Evolutionary conservation across 176 grass and related monocot genomes (phyloP), one percentile per base, ranked within the genome.

Genomic region (Lolium perenne): DNA sequence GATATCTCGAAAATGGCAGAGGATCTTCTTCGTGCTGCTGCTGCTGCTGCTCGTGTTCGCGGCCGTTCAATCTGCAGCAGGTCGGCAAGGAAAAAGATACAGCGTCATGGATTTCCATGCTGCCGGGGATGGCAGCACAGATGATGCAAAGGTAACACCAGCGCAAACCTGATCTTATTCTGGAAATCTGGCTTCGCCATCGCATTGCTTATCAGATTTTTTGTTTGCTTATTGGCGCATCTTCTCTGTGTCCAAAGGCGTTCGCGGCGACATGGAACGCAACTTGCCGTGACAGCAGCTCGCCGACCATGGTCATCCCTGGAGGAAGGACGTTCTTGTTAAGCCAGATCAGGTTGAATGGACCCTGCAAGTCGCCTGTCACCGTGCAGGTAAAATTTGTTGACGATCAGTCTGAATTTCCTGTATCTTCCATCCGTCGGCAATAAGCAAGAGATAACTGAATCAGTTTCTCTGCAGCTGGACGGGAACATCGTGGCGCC

Each of bases 401-500:
- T 9, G 46, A 76, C 21, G 51, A 38, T 40, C 16, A 64, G 40
- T 41, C 40, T 6, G 40, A 5, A 4, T 5, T 4, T 41, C 40
- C 40, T 41, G 40, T 6, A 41, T 41, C 40, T 5, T 41, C 40
- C 40, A 41, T 41, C 40, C 40, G 6, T 41, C 40, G 26, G 26
- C 40, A 43, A 29, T 20, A 69, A 8, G 15, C 41, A 18, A 47
- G 18, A 38, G 17, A 14, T 13, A 6, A 47, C 75, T 77, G 71
- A 77, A 71, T 0, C 18, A 5, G 74, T 61, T 26, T 41, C 6
- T 6, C 40, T 88, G 41, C 87, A 95, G 95, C 12, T 97, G 10
- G 32, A 82, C 17, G 95, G 95, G 7, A 67, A 68, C 18, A 90
- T 97, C 49, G 57, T 84, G 47, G 93, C 95, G 54, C 89, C 93